These are phyloP conservation scores for Dioscorea alata DNA, from an alignment of 106 monocot species.

Conservation along the genomic window DNA sequence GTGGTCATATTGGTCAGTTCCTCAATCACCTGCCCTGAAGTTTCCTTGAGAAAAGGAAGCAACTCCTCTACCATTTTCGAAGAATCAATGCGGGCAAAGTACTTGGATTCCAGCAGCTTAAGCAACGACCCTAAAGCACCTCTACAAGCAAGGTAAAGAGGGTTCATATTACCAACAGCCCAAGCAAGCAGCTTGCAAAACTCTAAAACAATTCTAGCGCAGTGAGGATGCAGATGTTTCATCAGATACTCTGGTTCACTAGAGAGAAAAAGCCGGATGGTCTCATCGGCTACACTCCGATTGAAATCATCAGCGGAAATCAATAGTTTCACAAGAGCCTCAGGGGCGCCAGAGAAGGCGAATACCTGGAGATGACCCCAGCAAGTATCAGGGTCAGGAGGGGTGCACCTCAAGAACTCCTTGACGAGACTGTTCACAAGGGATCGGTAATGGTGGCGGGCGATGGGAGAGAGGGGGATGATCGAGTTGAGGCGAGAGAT, in stretches of 20 bases:
- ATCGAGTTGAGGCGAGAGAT: neutral
- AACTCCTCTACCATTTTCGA: conserved; percentile 23
- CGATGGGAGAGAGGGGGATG: neutral
- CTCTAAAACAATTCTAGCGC: conserved; percentile 40
- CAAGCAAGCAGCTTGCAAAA: conserved; percentile 48
- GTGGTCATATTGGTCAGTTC: conserved; percentile 5
- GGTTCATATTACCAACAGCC: conserved; percentile 30
- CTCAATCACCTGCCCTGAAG: conserved; percentile 7
- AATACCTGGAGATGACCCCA: conserved; percentile 46
- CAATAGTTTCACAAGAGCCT: conserved; percentile 56
- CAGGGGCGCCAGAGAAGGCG: conserved; percentile 31
- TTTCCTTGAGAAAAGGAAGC: conserved; percentile 35
- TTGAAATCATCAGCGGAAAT: neutral
- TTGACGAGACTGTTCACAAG: conserved; percentile 26
- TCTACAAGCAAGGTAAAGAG: conserved; percentile 49
- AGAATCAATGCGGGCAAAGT: neutral
- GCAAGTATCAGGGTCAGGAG: neutral
- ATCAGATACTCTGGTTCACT: conserved; percentile 8
- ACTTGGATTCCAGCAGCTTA: conserved; percentile 9
- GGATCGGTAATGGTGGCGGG: neutral
- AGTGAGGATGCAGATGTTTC: conserved; percentile 10
- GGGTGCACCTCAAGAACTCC: conserved; percentile 36
- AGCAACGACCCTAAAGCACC: conserved; percentile 27
- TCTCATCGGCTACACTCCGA: conserved; percentile 13
- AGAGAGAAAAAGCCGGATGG: conserved; percentile 36